These are phyloP conservation scores for Hevea brasiliensis DNA, from an alignment of 345 rosid genomes.

Conservation along the genomic window DNA sequence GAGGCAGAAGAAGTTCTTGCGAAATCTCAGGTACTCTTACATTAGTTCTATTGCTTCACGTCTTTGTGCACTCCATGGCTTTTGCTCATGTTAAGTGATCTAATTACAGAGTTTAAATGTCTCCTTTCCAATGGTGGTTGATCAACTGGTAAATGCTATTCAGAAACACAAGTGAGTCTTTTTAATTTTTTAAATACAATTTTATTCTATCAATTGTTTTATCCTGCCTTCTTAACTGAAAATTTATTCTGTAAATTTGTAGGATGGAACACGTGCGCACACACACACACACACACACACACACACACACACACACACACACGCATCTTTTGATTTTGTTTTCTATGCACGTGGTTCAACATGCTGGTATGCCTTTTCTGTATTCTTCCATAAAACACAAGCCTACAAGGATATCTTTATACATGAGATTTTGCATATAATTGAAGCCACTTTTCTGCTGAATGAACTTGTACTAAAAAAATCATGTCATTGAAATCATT, in stretches of 20 bases:
- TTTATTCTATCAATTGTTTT: not conserved
- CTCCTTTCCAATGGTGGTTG: slow-evolving; percentile 43
- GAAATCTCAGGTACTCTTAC: slow-evolving; percentile 41
- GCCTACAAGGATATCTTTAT: not conserved
- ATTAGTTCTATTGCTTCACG: not conserved
- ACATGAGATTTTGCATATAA: not conserved
- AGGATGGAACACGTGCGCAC: too few species aligned
- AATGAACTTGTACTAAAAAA: not conserved
- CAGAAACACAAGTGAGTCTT: slow-evolving; percentile 53
- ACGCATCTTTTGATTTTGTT: not conserved
- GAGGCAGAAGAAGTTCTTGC: slow-evolving; percentile 60
- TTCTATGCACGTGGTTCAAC: not conserved
- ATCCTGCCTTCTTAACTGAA: not conserved
- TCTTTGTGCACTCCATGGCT: slow-evolving; percentile 1
- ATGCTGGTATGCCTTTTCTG: not conserved
- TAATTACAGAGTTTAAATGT: slow-evolving; percentile 42
- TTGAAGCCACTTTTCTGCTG: not conserved
- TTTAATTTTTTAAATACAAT: not conserved
- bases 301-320: not conserved
- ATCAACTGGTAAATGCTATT: slow-evolving; percentile 41
- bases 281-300: not conserved
- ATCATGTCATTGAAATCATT: not conserved
- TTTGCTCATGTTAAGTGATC: slow-evolving; percentile 6
- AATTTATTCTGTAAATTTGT: not conserved
- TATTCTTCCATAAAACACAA: not conserved